Evolutionary conservation across 2,329 filamentous ascomycete genomes (phyloP), one percentile per base, ranked within the genome.

Genomic region (Arthrobotrys megalospora): DNA sequence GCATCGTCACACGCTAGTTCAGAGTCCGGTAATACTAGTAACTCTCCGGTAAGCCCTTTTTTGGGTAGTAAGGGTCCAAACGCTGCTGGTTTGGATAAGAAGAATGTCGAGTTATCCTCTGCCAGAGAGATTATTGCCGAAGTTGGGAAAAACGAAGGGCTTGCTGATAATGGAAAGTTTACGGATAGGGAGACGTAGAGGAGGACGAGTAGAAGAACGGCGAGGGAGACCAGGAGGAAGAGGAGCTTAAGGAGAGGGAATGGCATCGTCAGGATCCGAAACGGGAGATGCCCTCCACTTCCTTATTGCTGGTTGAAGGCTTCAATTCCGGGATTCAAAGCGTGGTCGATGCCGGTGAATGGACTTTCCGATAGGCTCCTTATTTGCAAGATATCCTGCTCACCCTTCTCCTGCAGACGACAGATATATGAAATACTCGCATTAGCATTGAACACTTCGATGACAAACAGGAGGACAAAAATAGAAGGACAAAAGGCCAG

Each of bases 31-130:
- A 82, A 70, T 16, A 82, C 81, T 53, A 67, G 98, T 64, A 99
- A 86, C 83, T 94, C 92, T 14, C 94, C 94, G 82, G 93, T 97
- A 80, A 98, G 85, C 28, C 96, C 95, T 73, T 89, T 90, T 11
- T 87, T 84, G 0, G 92, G 92, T 45, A 99, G 86, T 45, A 89
- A 86, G 3, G 96, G 93, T 0, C 96, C 96, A 85, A 98, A 99
- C 45, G 93, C 94, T 66, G 96, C 96, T 76, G 96, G 96, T 60
- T 96, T 89, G 50, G 96, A 94, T 69, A 97, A 88, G 85, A 99
- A 99, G 81, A 96, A 97, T 11, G 96, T 99, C 81, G 93, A 97
- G 85, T 99, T 99, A 85, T 99, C 96, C 85, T 98, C 94, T 82
- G 94, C 97, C 79, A 99, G 88, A 84, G 93, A 97, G 83, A 99